Percentiles rank a stretch among this genome's conserved stretches.
Conservation (phyloP, 108 stramenopile species). For the Pseudonitzschia delicatissima region DNA sequence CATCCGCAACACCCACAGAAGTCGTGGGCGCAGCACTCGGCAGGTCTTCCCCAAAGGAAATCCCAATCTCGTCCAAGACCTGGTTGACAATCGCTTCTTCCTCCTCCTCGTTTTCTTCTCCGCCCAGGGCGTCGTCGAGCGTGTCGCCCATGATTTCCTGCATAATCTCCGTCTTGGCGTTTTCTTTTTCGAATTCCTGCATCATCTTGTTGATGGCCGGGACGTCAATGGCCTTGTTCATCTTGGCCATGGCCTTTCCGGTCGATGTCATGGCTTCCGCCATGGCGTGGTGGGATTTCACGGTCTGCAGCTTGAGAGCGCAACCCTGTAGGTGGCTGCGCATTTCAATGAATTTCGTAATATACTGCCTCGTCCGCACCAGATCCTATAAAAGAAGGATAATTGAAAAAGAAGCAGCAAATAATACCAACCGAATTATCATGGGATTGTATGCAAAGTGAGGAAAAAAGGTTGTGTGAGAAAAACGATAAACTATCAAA, state of each 20-base stretch:
- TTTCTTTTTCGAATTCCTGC: constrained; percentile 94
- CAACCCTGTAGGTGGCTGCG: constrained; percentile 91
- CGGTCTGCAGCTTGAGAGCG: constrained; percentile 92
- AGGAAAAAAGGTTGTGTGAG: no score
- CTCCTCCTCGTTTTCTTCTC: constrained; percentile 89
- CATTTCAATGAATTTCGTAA: constrained; percentile 97
- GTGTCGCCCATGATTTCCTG: constrained; percentile 97
- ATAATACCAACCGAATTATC: no score
- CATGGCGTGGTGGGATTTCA: constrained; percentile 95
- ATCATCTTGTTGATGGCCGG: constrained; percentile 95
- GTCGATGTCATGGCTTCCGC: constrained; percentile 90
- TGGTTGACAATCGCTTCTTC: constrained; percentile 87
- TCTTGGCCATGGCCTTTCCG: constrained; percentile 87
- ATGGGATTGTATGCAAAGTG: no score
- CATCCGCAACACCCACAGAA: constrained; percentile 25
- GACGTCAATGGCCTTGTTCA: constrained; percentile 94
- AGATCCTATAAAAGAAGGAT: constrained; percentile 82
- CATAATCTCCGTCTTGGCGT: constrained; percentile 93
- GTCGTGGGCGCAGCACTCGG: constrained; percentile 68
- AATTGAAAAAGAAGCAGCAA: no score
- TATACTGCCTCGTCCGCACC: constrained; percentile 88
- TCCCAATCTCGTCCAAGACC: constrained; percentile 90
- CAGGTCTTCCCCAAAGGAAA: constrained; percentile 72
- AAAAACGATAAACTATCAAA: no score
- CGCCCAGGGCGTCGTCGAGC: constrained; percentile 91